These are phyloP conservation scores for Podaxis sp. DNA, from an alignment of 768 basidiomycete species.

Conservation along the genomic window DNA sequence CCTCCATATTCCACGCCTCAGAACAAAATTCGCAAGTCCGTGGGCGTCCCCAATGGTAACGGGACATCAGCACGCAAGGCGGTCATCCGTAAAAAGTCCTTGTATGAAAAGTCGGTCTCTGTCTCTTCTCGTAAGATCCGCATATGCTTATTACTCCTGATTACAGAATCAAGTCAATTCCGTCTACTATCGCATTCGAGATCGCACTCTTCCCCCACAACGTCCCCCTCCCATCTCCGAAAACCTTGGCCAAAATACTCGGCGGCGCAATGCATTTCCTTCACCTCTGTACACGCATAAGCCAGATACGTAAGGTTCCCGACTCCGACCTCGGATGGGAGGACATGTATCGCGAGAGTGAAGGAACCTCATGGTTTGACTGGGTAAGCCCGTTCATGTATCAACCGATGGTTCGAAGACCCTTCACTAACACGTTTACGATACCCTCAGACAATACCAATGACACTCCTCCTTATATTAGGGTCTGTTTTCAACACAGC, in stretches of 20 bases:
- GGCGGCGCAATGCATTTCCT: conserved; percentile 65
- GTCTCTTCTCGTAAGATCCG: not conserved
- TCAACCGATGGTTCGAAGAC: too few relatives aligned
- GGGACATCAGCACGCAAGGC: conserved; percentile 46
- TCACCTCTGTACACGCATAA: conserved; percentile 64
- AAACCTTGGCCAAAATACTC: conserved; percentile 62
- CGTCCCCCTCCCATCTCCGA: conserved; percentile 66
- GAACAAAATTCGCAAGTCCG: conserved; percentile 43
- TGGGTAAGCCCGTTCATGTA: conserved; percentile 49
- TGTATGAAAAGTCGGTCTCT: conserved; percentile 55
- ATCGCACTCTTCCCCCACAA: conserved; percentile 84
- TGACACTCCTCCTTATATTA: conserved; percentile 53
- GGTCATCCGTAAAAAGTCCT: conserved; percentile 60
- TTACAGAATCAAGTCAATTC: conserved; percentile 58
- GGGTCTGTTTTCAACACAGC: conserved; percentile 58
- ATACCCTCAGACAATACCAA: conserved; percentile 55
- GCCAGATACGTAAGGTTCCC: conserved; percentile 51
- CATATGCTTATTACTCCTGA: conserved; percentile 2
- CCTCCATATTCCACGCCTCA: conserved; percentile 72
- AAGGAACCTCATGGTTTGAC: conserved; percentile 69
- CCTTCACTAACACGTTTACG: conserved; percentile 15
- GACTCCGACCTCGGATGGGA: conserved; percentile 79
- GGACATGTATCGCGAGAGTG: conserved; percentile 68
- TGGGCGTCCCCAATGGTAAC: conserved; percentile 23
- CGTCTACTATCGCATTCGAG: conserved; percentile 73